Evolutionary conservation across 805 yeast species (phyloP), one percentile per base, ranked within the genome.

Genomic region (Candida arabinofermentans): DNA sequence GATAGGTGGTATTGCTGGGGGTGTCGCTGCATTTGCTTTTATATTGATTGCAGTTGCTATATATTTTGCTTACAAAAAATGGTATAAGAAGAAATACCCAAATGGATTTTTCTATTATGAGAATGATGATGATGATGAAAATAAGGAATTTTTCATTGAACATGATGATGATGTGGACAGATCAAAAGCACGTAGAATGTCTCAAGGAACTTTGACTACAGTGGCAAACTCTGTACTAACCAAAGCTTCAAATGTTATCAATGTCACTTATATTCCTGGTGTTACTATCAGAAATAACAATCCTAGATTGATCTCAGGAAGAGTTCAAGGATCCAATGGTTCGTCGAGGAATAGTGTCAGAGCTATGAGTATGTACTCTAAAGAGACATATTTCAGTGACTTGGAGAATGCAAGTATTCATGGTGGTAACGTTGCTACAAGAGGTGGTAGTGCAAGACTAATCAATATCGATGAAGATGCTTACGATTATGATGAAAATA

Each of bases 181-280:
- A 23, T 30, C 31, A 35, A 36, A 45, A 17, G 55, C 50, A 42
- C 54, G 51, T 39, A 54, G 62, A 43, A 31, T 47, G 38, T 54
- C 63, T 14, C 61, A 62, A 39, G 58, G 55, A 12, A 61, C 66
- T 31, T 50, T 52, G 21, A 46, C 59, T 5, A 60, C 64, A 34
- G 41, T 54, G 58, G 84, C 90, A 8, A 75, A 85, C 24, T 76
- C 89, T 6, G 76, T 82, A 12, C 70, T 82, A 36, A 82, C 93
- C 9, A 79, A 83, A 53, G 95, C 95, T 4, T 85, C 95, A 12
- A 89, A 90, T 61, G 81, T 90, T 49, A 74, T 90, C 46, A 96
- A 96, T 16, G 83, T 91, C 43, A 96, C 96, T 2, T 90, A 89
- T 58, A 86, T 90, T 45, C 98, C 97, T 0, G 97, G 97, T 27